These are phyloP conservation scores for Bothriochloa decipiens DNA, from an alignment of 176 grass and related monocot genomes.

Conservation along the genomic window DNA sequence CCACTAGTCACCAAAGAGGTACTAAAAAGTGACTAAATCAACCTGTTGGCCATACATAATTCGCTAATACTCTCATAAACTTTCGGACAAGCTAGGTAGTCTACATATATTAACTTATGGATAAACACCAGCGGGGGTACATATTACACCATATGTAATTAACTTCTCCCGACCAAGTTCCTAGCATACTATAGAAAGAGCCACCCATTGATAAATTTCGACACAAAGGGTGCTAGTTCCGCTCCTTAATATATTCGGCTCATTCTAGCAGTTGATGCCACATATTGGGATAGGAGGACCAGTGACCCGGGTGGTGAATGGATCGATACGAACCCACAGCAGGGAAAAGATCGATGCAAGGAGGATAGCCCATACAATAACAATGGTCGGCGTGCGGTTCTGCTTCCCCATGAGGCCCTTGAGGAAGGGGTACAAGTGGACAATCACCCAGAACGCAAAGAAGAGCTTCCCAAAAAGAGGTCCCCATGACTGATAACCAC, in stretches of 20 bases:
- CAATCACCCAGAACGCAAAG: slow-evolving; percentile 82
- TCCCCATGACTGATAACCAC: slow-evolving; percentile 79
- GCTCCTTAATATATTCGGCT: slow-evolving; percentile 13
- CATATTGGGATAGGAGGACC: slow-evolving; percentile 52
- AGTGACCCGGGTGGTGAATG: slow-evolving; percentile 74
- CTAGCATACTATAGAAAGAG: slow-evolving; percentile 8
- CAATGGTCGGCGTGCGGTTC: too few species aligned
- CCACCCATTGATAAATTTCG: too few species aligned
- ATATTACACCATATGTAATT: slow-evolving; percentile 37
- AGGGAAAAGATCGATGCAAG: neutral
- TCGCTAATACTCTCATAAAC: slow-evolving; percentile 6
- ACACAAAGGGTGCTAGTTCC: slow-evolving; percentile 12
- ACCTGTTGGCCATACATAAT: neutral
- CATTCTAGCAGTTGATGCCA: slow-evolving; percentile 74
- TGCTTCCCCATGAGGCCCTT: too few species aligned
- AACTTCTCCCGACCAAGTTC: slow-evolving; percentile 30
- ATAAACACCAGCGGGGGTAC: slow-evolving; percentile 8
- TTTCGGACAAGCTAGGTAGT: slow-evolving; percentile 29
- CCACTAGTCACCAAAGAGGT: too few species aligned
- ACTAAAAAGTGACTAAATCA: too few species aligned
- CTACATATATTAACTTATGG: slow-evolving; percentile 18
- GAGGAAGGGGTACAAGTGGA: slow-evolving; percentile 34
- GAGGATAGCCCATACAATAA: too few species aligned
- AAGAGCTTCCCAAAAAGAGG: slow-evolving; percentile 85
- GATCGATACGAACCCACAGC: slow-evolving; percentile 75